These are phyloP conservation scores for Forsythia suspensa DNA, from an alignment of 257 asterid species.

Conservation along the genomic window DNA sequence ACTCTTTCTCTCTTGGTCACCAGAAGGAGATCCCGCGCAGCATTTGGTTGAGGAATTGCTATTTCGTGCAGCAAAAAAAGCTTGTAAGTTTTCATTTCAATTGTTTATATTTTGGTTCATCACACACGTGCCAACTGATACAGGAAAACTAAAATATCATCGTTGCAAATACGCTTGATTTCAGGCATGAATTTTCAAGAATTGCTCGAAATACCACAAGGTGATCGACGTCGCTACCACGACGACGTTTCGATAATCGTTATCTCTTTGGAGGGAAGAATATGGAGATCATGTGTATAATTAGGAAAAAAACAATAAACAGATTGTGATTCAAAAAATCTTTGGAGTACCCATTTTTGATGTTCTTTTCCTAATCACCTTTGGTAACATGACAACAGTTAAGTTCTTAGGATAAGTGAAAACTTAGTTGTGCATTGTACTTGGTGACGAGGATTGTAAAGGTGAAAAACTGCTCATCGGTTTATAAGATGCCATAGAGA, in stretches of 20 bases:
- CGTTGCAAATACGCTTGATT: slow-evolving; percentile 7
- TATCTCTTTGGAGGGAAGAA: slow-evolving; percentile 94
- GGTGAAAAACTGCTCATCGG: slow-evolving; percentile 24
- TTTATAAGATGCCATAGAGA: slow-evolving; percentile 31
- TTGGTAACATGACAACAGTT: slow-evolving; percentile 28
- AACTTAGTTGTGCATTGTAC: slow-evolving; percentile 38
- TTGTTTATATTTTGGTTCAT: not conserved
- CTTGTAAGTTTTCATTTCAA: slow-evolving; percentile 47
- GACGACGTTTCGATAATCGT: slow-evolving; percentile 96
- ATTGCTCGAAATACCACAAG: slow-evolving; percentile 91
- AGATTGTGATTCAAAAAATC: slow-evolving; percentile 18
- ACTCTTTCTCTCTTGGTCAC: slow-evolving; percentile 79
- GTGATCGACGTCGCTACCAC: slow-evolving; percentile 92
- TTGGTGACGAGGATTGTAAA: slow-evolving; percentile 35
- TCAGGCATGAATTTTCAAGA: slow-evolving; percentile 94
- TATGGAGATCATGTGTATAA: slow-evolving; percentile 93
- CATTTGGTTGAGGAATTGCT: slow-evolving; percentile 86
- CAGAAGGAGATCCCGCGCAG: slow-evolving; percentile 97
- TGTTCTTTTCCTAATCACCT: slow-evolving; percentile 40
- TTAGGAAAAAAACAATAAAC: slow-evolving; percentile 24
- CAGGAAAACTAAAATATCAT: not conserved
- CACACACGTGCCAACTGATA: not conserved
- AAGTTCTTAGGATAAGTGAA: slow-evolving; percentile 38
- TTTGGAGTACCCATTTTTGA: slow-evolving; percentile 40
- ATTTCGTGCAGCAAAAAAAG: slow-evolving; percentile 93